These are phyloP conservation scores for Penicillium sp. DNA, from an alignment of 2,329 filamentous ascomycete species.

Conservation along the genomic window DNA sequence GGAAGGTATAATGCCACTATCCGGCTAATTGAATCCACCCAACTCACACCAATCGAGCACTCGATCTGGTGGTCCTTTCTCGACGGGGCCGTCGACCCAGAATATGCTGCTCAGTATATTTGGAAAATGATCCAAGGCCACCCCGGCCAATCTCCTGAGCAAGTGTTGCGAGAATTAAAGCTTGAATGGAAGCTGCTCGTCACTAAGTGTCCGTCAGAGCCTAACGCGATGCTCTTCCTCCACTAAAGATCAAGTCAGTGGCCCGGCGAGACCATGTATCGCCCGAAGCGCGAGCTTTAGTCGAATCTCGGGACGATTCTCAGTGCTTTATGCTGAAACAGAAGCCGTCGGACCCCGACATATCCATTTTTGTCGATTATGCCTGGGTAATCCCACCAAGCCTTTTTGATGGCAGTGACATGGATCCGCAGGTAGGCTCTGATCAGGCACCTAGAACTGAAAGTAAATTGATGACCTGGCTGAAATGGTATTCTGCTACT, in stretches of 20 bases:
- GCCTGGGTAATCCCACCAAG: slow-evolving; percentile 7
- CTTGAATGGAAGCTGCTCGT: slow-evolving; percentile 4
- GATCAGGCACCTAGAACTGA: too few species aligned
- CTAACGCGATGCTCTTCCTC: neutral
- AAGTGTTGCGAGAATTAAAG: neutral
- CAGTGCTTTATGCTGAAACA: slow-evolving; percentile 1
- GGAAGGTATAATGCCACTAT: neutral
- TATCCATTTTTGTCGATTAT: slow-evolving; percentile 5
- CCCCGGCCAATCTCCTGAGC: neutral
- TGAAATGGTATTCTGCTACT: slow-evolving; percentile 3
- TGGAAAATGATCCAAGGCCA: neutral
- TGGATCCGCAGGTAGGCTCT: slow-evolving; percentile 6
- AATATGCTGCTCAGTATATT: slow-evolving; percentile 6
- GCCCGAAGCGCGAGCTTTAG: neutral
- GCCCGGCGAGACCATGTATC: neutral
- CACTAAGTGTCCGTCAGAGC: neutral
- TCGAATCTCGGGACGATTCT: slow-evolving; percentile 1
- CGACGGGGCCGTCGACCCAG: slow-evolving; percentile 1
- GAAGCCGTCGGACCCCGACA: neutral
- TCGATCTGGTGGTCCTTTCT: slow-evolving; percentile 1
- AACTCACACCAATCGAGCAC: slow-evolving; percentile 8
- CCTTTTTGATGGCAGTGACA: slow-evolving; percentile 8
- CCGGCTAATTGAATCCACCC: slow-evolving; percentile 7
- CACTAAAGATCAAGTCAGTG: slow-evolving; percentile 1
- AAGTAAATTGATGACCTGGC: too few species aligned